Conservation (phyloP, 2,329 filamentous ascomycete species). For the Plectosphaerella sp. region DNA sequence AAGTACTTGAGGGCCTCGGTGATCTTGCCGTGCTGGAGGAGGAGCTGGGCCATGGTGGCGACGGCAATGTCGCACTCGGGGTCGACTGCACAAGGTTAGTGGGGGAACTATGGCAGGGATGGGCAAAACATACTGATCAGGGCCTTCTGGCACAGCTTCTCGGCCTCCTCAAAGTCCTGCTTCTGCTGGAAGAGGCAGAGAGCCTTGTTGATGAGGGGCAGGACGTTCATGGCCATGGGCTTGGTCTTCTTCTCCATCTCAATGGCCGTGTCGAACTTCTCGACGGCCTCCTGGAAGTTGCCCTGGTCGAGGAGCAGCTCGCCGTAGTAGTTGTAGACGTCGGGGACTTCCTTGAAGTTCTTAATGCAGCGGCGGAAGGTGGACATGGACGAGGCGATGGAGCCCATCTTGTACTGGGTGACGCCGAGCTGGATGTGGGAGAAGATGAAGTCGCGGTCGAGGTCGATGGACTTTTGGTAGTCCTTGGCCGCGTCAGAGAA, state of each 20-base stretch:
- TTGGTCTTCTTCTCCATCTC: constrained; percentile 96
- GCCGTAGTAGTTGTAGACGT: constrained; percentile 99
- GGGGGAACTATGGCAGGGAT: no score
- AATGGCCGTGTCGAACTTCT: constrained; percentile 98
- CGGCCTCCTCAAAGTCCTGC: constrained; percentile 89
- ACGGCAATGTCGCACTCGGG: constrained; percentile 98
- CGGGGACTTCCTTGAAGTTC: constrained; percentile 94
- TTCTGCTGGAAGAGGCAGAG: constrained; percentile 98
- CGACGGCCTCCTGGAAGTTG: constrained; percentile 90
- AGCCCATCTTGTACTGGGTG: constrained; percentile 99
- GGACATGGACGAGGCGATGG: constrained; percentile 94
- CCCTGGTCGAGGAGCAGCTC: constrained; percentile 95
- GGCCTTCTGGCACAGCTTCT: constrained; percentile 95
- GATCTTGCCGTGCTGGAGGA: constrained; percentile 97
- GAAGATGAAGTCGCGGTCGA: constrained; percentile 96
- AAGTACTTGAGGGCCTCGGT: constrained; percentile 94
- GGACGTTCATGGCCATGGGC: constrained; percentile 93
- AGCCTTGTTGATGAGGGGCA: constrained; percentile 98
- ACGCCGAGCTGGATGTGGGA: constrained; percentile 99
- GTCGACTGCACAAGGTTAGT: constrained; percentile 64
- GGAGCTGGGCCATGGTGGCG: constrained; percentile 95
- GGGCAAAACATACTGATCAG: constrained; percentile 67
- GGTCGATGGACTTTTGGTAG: constrained; percentile 98
- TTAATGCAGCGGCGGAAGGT: constrained; percentile 97
- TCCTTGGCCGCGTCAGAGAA: constrained; percentile 93